Evolutionary conservation across 1,284 basidiomycete genomes (phyloP).

Genomic region (Leccinum griseonigrum): DNA sequence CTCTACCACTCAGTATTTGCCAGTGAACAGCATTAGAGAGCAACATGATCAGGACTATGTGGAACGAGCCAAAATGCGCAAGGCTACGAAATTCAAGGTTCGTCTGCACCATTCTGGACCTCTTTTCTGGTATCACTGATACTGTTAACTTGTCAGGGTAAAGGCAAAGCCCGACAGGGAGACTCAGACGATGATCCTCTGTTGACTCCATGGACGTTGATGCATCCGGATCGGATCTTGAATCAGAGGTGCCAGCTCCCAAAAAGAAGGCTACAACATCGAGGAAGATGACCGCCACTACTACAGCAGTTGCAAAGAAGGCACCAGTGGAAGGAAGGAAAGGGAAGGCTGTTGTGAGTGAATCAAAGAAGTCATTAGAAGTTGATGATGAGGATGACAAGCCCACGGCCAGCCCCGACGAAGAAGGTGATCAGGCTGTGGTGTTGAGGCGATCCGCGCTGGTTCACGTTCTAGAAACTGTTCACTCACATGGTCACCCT

Average conservation of each 20-base stretch:
- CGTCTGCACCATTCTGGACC: constrained; percentile 3
- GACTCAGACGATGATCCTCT: constrained; percentile 52
- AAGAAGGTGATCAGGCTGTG: constrained; percentile 64
- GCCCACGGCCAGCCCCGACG: constrained; percentile 34
- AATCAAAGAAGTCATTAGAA: constrained; percentile 52
- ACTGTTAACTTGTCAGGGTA: constrained; percentile 27
- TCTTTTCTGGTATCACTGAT: not conserved
- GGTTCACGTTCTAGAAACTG: not conserved
- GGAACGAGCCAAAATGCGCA: constrained; percentile 41
- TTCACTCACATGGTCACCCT: not conserved
- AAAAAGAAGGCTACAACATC: constrained; percentile 46
- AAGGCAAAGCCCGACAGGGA: constrained; percentile 51
- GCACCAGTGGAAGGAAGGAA: constrained; percentile 39
- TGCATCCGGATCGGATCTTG: constrained; percentile 47
- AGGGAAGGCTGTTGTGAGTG: constrained; percentile 38
- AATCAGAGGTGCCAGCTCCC: constrained; percentile 39
- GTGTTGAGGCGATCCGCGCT: constrained; percentile 50
- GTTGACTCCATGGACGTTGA: constrained; percentile 75
- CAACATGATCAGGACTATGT: constrained; percentile 61
- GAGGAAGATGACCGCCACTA: constrained; percentile 33
- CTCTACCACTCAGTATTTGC: not conserved
- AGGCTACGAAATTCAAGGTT: constrained; percentile 42
- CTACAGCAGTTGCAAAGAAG: constrained; percentile 42
- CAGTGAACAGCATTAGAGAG: constrained; percentile 61
- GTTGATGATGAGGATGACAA: constrained; percentile 55